Percentiles rank a stretch among this genome's conserved stretches.
These are phyloP conservation scores for Aspergillus sp. DNA, from an alignment of 2,329 filamentous ascomycete species.

Conservation along the genomic window DNA sequence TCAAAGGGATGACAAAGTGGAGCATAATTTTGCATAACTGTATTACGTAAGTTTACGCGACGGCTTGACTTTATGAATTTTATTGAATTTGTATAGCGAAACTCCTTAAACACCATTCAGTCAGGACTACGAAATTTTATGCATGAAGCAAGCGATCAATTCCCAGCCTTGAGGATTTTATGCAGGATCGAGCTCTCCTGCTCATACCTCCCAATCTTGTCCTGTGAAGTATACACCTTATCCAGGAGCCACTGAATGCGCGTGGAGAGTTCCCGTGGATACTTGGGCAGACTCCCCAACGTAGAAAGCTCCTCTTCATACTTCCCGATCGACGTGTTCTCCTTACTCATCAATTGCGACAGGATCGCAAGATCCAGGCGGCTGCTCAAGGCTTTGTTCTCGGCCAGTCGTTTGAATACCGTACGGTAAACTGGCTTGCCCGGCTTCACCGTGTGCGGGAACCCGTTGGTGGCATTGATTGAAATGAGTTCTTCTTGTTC, in stretches of 20 bases:
- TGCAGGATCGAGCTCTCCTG: slow-evolving; percentile 62
- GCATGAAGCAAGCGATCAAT: slow-evolving; percentile 16
- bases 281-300: slow-evolving; percentile 61
- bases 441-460: slow-evolving; percentile 67
- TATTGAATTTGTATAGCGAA: too few species aligned
- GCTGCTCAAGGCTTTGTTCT: slow-evolving; percentile 64
- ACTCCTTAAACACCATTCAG: not conserved
- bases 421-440: slow-evolving; percentile 81
- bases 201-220: slow-evolving; percentile 66
- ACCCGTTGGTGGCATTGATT: slow-evolving; percentile 63
- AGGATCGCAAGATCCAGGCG: slow-evolving; percentile 66
- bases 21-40: too few species aligned
- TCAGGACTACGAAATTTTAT: too few species aligned
- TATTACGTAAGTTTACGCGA: too few species aligned
- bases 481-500: slow-evolving; percentile 80
- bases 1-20: too few species aligned
- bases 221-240: slow-evolving; percentile 67
- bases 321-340: slow-evolving; percentile 67
- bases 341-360: slow-evolving; percentile 59
- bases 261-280: slow-evolving; percentile 58
- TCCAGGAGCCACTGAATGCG: slow-evolving; percentile 63
- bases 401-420: slow-evolving; percentile 64
- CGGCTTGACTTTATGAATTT: too few species aligned
- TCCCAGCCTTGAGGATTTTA: slow-evolving; percentile 55
- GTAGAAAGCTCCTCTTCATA: slow-evolving; percentile 68